Evolutionary conservation across 2,329 filamentous ascomycete genomes (phyloP).

Genomic region (Ceratocystis colombiana): DNA sequence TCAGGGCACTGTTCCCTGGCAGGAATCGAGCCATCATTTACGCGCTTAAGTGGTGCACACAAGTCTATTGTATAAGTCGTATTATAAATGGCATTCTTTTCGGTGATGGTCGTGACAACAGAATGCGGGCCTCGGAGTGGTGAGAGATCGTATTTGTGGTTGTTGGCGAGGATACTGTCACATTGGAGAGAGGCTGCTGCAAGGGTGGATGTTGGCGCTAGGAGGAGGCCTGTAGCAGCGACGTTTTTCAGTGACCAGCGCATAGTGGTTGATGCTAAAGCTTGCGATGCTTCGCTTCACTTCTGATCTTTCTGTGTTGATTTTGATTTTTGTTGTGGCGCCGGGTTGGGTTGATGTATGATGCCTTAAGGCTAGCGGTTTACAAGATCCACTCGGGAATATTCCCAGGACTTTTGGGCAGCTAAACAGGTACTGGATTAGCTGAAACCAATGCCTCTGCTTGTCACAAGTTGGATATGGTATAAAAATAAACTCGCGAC

Average conservation of each 20-base stretch:
- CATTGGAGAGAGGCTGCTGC: constrained; percentile 48
- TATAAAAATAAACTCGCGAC: neutral
- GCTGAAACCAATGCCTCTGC: neutral
- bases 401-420: neutral
- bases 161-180: constrained; percentile 49
- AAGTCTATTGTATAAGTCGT: constrained; percentile 75
- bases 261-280: neutral
- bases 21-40: constrained; percentile 39
- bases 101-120: constrained; percentile 49
- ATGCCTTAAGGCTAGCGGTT: neutral
- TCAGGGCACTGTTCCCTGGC: constrained; percentile 55
- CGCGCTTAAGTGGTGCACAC: constrained; percentile 56
- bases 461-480: neutral
- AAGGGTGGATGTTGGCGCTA: constrained; percentile 33
- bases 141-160: constrained; percentile 53
- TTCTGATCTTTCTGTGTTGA: neutral
- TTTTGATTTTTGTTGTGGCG: neutral
- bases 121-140: constrained; percentile 57
- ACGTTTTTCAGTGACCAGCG: constrained; percentile 16
- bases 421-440: neutral
- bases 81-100: constrained; percentile 50
- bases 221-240: constrained; percentile 17
- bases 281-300: neutral
- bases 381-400: neutral
- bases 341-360: neutral